Evolutionary conservation across 805 yeast species (phyloP).

Genomic region (Ogataea paraovalis): DNA sequence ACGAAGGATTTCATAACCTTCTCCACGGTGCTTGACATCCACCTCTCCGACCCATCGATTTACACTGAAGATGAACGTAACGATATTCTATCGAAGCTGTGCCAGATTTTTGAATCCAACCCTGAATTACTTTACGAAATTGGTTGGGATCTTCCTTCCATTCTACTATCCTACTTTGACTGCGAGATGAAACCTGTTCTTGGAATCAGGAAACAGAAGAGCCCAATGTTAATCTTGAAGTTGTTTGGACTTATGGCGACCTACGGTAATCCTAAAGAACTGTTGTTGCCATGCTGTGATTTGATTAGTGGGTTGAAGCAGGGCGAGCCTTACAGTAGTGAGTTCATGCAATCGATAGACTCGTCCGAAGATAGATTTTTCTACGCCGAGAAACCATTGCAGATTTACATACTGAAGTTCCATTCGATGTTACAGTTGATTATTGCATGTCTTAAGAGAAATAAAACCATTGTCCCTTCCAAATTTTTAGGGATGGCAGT

Average conservation of each 20-base stretch:
- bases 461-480: slow-evolving; percentile 72
- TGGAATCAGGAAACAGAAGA: slow-evolving; percentile 37
- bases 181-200: slow-evolving; percentile 28
- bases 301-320: slow-evolving; percentile 39
- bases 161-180: slow-evolving; percentile 54
- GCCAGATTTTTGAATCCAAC: slow-evolving; percentile 40
- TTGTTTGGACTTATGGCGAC: slow-evolving; percentile 61
- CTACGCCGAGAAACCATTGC: slow-evolving; percentile 8
- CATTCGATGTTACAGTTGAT: slow-evolving; percentile 67
- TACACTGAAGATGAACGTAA: slow-evolving; percentile 49
- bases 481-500: slow-evolving; percentile 70
- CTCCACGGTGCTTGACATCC: slow-evolving; percentile 66
- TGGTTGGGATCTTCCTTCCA: slow-evolving; percentile 89
- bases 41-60: slow-evolving; percentile 44
- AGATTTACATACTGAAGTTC: slow-evolving; percentile 51
- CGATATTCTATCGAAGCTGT: slow-evolving; percentile 42
- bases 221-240: slow-evolving; percentile 34
- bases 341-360: slow-evolving; percentile 8
- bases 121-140: slow-evolving; percentile 56
- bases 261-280: slow-evolving; percentile 77
- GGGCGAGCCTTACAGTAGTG: slow-evolving; percentile 8
- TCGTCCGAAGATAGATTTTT: slow-evolving; percentile 11
- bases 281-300: slow-evolving; percentile 69
- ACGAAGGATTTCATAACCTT: slow-evolving; percentile 64
- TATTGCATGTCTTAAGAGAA: slow-evolving; percentile 51